Evolutionary conservation across 148 eudicot genomes (phyloP).

Genomic region (Rhododendron simsii): DNA sequence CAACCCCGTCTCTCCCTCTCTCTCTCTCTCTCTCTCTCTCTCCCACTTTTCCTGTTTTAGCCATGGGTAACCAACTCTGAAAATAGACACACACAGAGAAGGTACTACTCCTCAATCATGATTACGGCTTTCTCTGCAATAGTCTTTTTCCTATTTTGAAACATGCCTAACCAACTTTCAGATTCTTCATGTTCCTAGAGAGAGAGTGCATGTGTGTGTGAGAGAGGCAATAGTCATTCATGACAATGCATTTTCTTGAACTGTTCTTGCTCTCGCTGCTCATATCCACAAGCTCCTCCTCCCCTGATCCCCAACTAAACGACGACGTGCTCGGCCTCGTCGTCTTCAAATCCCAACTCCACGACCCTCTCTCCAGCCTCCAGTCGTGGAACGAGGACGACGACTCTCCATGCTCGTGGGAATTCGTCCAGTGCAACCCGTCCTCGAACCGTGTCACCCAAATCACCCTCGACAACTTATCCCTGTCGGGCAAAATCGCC

Average conservation of each 20-base stretch:
- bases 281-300: not conserved
- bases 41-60: not conserved
- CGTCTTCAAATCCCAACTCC: conserved; percentile 76
- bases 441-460: conserved; percentile 44
- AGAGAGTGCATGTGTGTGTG: not conserved
- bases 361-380: conserved; percentile 40
- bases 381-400: conserved; percentile 86
- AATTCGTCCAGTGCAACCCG: conserved; percentile 56
- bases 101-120: not conserved
- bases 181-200: not conserved
- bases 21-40: not conserved
- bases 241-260: conserved; percentile 3
- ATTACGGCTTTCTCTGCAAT: not conserved
- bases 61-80: not conserved
- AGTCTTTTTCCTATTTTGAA: not conserved
- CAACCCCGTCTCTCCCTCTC: not conserved
- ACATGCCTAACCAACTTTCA: not conserved
- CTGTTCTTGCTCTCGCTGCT: conserved; percentile 2
- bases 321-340: conserved; percentile 92
- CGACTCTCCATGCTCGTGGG: conserved; percentile 83
- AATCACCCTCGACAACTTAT: conserved; percentile 43
- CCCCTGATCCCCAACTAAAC: conserved; percentile 29
- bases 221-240: not conserved
- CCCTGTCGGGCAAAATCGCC: conserved; percentile 70
- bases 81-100: not conserved